Evolutionary conservation across 2,329 filamentous ascomycete species (phyloP).

Genomic region (Diaporthe sp.): DNA sequence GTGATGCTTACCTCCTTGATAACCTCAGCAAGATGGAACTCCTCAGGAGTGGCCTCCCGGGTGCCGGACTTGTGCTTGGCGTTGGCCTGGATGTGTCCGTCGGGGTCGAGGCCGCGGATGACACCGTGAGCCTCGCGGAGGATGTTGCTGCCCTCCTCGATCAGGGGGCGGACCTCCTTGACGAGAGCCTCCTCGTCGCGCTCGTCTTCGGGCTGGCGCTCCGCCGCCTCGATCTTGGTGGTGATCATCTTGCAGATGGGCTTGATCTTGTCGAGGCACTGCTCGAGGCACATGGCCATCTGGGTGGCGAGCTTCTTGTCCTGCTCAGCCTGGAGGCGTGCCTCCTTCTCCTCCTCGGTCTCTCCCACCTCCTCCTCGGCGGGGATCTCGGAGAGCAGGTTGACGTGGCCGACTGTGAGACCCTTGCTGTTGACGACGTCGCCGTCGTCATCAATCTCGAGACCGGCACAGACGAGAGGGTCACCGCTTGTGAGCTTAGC

Average conservation of each 20-base stretch:
- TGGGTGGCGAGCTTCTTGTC: constrained; percentile 84
- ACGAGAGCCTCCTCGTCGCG: constrained; percentile 92
- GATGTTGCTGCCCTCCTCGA: constrained; percentile 87
- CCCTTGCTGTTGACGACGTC: constrained; percentile 80
- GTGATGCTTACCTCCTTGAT: constrained; percentile 76
- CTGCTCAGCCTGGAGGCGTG: constrained; percentile 69
- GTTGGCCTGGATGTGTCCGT: constrained; percentile 86
- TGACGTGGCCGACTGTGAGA: constrained; percentile 75
- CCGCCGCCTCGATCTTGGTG: constrained; percentile 84
- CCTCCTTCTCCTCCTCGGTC: constrained; percentile 70
- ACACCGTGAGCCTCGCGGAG: constrained; percentile 88
- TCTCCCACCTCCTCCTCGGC: constrained; percentile 64
- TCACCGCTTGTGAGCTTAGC: constrained; percentile 80
- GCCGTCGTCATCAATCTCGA: constrained; percentile 78
- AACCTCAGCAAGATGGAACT: constrained; percentile 85
- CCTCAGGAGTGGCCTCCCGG: constrained; percentile 84
- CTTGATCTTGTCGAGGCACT: constrained; percentile 86
- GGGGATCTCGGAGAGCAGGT: constrained; percentile 73
- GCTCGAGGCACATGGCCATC: constrained; percentile 79
- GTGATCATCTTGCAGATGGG: constrained; percentile 90
- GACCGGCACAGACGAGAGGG: constrained; percentile 73
- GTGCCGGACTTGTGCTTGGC: constrained; percentile 85
- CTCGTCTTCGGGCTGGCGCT: constrained; percentile 86
- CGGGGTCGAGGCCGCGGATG: constrained; percentile 89
- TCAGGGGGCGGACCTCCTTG: constrained; percentile 86